Evolutionary conservation across 306 rosid genomes (phyloP).

Genomic region (Prinsepia uniflora): DNA sequence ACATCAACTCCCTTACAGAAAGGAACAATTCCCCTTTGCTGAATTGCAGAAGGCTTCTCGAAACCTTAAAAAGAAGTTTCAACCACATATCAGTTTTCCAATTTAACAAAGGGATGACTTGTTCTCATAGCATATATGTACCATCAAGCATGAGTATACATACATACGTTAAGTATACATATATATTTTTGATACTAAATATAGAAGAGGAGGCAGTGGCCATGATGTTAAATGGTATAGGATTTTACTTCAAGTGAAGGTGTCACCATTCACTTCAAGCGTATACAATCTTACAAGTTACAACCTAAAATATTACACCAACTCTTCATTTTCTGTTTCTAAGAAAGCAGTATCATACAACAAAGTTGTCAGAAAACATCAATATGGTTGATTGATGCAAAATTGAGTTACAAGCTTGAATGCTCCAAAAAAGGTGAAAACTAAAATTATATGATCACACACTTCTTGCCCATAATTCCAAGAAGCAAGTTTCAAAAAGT

Average conservation of each 20-base stretch:
- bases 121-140: background rate
- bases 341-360: background rate
- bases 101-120: conserved; percentile 2
- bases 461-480: background rate
- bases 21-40: conserved; percentile 79
- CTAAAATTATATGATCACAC: background rate
- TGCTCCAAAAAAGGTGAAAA: background rate
- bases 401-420: background rate
- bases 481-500: background rate
- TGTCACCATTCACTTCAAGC: background rate
- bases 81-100: conserved; percentile 12
- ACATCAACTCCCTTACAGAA: conserved; percentile 76
- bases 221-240: background rate
- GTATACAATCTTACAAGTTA: background rate
- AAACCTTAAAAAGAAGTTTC: conserved; percentile 40
- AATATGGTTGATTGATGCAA: background rate
- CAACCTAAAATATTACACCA: background rate
- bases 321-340: background rate
- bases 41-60: conserved; percentile 82
- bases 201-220: background rate
- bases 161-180: background rate
- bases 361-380: background rate
- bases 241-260: background rate
- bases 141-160: background rate
- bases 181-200: no score